phyloP scores from a whole-genome alignment of 257 asterid species.

The Fraxinus excelsior region DNA sequence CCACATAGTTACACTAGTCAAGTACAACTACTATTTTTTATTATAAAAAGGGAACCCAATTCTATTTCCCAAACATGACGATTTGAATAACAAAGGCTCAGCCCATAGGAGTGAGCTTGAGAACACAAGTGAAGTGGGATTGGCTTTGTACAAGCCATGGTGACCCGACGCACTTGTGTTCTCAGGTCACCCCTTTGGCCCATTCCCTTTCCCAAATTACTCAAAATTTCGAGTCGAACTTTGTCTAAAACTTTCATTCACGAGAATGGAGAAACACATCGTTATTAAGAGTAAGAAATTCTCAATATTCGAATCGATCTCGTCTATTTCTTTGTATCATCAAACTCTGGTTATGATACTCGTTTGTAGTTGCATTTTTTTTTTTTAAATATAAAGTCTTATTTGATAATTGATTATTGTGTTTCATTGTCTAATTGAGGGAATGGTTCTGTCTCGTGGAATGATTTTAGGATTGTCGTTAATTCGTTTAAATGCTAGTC shows the following conservation, averaged over 20 bases:
- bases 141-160: background rate
- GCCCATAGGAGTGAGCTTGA: conserved; percentile 44
- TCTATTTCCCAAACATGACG: background rate
- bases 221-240: background rate
- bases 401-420: no score
- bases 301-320: background rate
- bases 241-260: background rate
- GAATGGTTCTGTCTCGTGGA: no score
- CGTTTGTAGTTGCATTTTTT: no score
- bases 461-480: no score
- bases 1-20: conserved; percentile 24
- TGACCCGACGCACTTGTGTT: conserved; percentile 39
- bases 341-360: no score
- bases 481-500: no score
- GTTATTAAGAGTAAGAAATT: background rate
- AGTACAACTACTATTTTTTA: background rate
- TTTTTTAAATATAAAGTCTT: no score
- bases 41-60: conserved; percentile 2
- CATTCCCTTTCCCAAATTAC: conserved; percentile 4
- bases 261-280: background rate
- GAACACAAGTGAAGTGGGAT: conserved; percentile 42
- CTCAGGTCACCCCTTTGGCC: conserved; percentile 63
- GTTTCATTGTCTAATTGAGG: no score
- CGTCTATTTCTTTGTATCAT: no score
- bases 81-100: conserved; percentile 19